Evolutionary conservation across 2,329 filamentous ascomycete species (phyloP), one percentile per base, ranked within the genome.

Genomic region (Arachnopeziza araneosa): DNA sequence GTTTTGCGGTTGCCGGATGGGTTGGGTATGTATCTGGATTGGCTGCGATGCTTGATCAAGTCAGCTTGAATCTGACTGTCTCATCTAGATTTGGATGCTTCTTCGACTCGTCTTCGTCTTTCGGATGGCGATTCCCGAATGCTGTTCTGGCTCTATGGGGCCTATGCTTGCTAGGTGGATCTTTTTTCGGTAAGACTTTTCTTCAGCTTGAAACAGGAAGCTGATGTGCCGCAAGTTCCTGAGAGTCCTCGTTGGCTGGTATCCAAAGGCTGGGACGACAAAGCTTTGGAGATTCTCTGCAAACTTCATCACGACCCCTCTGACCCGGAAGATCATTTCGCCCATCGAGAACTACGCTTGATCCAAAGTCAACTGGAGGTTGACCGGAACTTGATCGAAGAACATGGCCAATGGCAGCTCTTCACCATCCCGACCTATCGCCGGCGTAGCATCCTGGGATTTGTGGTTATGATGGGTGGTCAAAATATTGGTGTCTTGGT

Each of bases 301-400:
- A 72, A 72, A n/a, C 75, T 73, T 59, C 74, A 76, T 58, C 60
- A 62, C 50, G 60, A 62, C 44, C 50, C 52, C 4, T 23, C 26
- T 8, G 60, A 62, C 44, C n/a, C 23, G 12, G 54, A 56, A 57
- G 58, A 60, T 32, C 49, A 55, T 23, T 62, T 62, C 24, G 60
- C 60, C 1, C 60, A 55, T n/a, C 57, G 49, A 26, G 60, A 62
- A 58, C n/a, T 62, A n/a, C 21, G 54, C 8, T 48, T 60, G 17
- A 62, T 62, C 17, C 57, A 62, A 32, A 55, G 50, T 7, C 60
- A 62, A 50, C 21, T 57, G 8, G 57, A 59, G 22, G 44, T 55
- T 3, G 60, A 62, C 26, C 23, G n/a, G 14, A 58, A 17, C 8
- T 24, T 53, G 23, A 60, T 57, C 23, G 50, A 50, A 1, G 30